These are phyloP conservation scores for Rhodocollybia butyracea DNA, from an alignment of 768 basidiomycete species.

Conservation along the genomic window DNA sequence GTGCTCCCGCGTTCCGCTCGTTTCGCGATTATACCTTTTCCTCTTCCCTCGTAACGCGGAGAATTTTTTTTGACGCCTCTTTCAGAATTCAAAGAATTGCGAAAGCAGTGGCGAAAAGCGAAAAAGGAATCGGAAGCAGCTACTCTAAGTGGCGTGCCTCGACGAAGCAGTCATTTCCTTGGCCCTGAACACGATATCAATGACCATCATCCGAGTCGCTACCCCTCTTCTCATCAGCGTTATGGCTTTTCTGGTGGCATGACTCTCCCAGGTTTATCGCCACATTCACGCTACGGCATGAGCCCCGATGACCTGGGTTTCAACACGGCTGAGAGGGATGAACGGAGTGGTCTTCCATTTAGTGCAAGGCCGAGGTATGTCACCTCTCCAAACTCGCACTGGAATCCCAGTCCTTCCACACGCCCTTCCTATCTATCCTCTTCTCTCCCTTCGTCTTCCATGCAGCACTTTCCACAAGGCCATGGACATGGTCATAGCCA, in stretches of 20 bases:
- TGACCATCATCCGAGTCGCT: constrained; percentile 2
- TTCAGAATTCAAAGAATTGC: constrained; percentile 95
- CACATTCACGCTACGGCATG: constrained; percentile 23
- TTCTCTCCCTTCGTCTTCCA: background rate
- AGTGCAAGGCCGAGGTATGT: constrained; percentile 27
- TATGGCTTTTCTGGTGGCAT: constrained; percentile 8
- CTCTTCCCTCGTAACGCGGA: background rate
- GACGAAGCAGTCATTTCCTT: background rate
- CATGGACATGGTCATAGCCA: constrained; percentile 25
- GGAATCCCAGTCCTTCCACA: constrained; percentile 20
- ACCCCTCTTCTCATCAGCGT: constrained; percentile 5
- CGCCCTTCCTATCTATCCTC: constrained; percentile 13
- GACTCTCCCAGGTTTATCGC: constrained; percentile 20
- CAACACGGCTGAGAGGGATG: constrained; percentile 22
- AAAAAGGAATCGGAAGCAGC: constrained; percentile 67
- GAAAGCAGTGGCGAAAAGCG: constrained; percentile 92
- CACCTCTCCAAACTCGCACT: constrained; percentile 34
- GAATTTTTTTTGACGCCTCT: constrained; percentile 10
- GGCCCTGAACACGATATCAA: constrained; percentile 1
- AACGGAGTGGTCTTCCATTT: constrained; percentile 20
- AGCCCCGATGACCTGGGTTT: constrained; percentile 30
- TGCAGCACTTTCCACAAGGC: constrained; percentile 18
- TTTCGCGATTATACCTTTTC: constrained; percentile 12
- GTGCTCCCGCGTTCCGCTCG: constrained; percentile 3
- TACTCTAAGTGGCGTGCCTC: constrained; percentile 5